Conservation (phyloP, 2,329 filamentous ascomycete species). For the Cladophialophora bantiana region DNA sequence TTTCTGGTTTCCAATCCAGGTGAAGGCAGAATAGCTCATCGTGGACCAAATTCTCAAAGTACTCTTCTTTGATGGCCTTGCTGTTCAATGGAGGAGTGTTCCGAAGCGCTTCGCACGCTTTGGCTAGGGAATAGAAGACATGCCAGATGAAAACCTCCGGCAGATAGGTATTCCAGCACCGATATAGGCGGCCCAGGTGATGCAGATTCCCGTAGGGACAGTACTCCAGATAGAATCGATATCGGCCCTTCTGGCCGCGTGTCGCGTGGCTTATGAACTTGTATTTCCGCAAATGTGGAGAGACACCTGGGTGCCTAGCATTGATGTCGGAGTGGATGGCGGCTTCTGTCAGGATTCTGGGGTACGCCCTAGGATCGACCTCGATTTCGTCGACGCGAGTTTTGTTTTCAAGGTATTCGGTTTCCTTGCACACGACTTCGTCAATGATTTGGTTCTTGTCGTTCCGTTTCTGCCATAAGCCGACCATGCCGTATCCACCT, state of each 20-base stretch:
- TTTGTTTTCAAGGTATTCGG: neutral
- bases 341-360: slow-evolving; percentile 24
- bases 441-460: slow-evolving; percentile 26
- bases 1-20: slow-evolving; percentile 95
- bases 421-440: slow-evolving; percentile 33
- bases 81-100: slow-evolving; percentile 13
- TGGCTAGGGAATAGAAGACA: slow-evolving; percentile 34
- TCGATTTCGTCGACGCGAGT: neutral
- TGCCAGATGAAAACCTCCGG: slow-evolving; percentile 39
- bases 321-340: slow-evolving; percentile 31
- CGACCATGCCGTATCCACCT: slow-evolving; percentile 32
- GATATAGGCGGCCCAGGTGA: slow-evolving; percentile 27
- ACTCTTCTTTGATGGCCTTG: slow-evolving; percentile 10
- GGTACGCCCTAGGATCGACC: neutral
- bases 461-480: slow-evolving; percentile 33
- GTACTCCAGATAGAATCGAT: slow-evolving; percentile 36
- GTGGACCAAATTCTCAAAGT: neutral
- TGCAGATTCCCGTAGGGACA: slow-evolving; percentile 30
- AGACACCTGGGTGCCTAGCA: slow-evolving; percentile 11
- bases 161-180: slow-evolving; percentile 32
- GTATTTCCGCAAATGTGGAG: slow-evolving; percentile 32
- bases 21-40: slow-evolving; percentile 71
- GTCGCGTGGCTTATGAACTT: slow-evolving; percentile 24
- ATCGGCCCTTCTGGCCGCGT: neutral
- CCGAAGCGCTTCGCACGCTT: slow-evolving; percentile 28